Evolutionary conservation across 163 green algal species (phyloP).

Genomic region (Picocystis sp.): DNA sequence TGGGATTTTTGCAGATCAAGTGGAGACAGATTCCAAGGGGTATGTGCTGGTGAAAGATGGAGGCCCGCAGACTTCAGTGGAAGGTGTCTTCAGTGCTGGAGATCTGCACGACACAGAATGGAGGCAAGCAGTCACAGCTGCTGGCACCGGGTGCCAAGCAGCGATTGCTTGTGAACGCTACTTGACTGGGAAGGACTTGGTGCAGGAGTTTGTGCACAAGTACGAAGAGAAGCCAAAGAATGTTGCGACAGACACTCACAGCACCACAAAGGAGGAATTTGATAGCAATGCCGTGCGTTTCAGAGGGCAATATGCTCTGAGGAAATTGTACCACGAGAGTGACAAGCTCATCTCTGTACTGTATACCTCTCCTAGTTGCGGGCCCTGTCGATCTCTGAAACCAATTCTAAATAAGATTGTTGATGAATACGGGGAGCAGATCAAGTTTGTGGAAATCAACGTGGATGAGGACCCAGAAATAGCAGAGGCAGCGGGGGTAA

Average conservation of each 20-base stretch:
- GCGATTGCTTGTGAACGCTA: constrained; percentile 83
- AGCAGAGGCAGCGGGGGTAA: constrained; percentile 69
- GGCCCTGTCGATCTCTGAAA: constrained; percentile 88
- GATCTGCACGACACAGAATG: constrained; percentile 83
- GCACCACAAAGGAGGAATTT: background rate
- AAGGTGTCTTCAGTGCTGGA: constrained; percentile 71
- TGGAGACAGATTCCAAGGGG: constrained; percentile 75
- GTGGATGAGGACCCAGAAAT: constrained; percentile 86
- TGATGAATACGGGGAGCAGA: constrained; percentile 53
- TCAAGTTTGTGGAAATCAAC: constrained; percentile 84
- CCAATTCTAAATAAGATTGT: constrained; percentile 83
- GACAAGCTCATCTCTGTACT: constrained; percentile 67
- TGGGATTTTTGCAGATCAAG: constrained; percentile 31
- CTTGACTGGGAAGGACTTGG: constrained; percentile 51
- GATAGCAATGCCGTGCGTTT: constrained; percentile 18
- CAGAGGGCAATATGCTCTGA: constrained; percentile 75
- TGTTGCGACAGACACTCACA: background rate
- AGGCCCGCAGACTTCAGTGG: constrained; percentile 49
- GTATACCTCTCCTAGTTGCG: constrained; percentile 85
- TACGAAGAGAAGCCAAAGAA: constrained; percentile 8
- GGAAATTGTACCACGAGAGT: constrained; percentile 94
- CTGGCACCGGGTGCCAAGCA: constrained; percentile 78
- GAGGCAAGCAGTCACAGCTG: constrained; percentile 81
- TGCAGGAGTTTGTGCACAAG: constrained; percentile 14
- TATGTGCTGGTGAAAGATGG: constrained; percentile 65